phyloP scores from a whole-genome alignment of 2,329 filamentous ascomycete species.

The Neopestalotiopsis sp. region DNA sequence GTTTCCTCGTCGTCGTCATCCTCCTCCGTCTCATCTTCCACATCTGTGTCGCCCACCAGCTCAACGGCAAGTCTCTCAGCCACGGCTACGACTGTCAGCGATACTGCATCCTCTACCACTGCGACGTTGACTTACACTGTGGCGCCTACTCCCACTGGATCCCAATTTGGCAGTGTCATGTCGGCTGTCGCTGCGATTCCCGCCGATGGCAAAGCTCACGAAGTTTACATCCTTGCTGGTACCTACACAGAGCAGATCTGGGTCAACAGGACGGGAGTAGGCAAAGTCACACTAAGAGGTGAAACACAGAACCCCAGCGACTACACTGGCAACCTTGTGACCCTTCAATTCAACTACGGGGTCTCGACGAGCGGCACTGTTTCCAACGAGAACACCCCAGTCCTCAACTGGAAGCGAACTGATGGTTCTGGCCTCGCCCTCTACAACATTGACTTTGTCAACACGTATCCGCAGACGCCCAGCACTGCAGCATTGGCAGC shows the following conservation, averaged over 20 bases:
- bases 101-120: not conserved
- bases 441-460: constrained; percentile 55
- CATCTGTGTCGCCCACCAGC: constrained; percentile 22
- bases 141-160: constrained; percentile 40
- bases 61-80: not conserved
- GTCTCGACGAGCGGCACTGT: constrained; percentile 43
- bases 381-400: constrained; percentile 48
- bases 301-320: constrained; percentile 40
- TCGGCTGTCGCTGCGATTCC: constrained; percentile 50
- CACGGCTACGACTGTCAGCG: not conserved
- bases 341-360: constrained; percentile 42
- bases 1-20: constrained; percentile 9
- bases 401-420: constrained; percentile 50
- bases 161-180: constrained; percentile 46
- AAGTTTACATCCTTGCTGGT: constrained; percentile 46
- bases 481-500: constrained; percentile 35
- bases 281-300: constrained; percentile 43
- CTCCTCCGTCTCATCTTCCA: constrained; percentile 16
- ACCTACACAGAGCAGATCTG: constrained; percentile 47
- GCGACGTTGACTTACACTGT: constrained; percentile 31
- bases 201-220: constrained; percentile 44
- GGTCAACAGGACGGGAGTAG: constrained; percentile 41
- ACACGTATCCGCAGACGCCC: constrained; percentile 32
- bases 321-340: constrained; percentile 43
- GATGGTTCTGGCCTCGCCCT: constrained; percentile 51